Conservation (phyloP, 2,329 filamentous ascomycete species). For the Stagonosporopsis vannaccii region DNA sequence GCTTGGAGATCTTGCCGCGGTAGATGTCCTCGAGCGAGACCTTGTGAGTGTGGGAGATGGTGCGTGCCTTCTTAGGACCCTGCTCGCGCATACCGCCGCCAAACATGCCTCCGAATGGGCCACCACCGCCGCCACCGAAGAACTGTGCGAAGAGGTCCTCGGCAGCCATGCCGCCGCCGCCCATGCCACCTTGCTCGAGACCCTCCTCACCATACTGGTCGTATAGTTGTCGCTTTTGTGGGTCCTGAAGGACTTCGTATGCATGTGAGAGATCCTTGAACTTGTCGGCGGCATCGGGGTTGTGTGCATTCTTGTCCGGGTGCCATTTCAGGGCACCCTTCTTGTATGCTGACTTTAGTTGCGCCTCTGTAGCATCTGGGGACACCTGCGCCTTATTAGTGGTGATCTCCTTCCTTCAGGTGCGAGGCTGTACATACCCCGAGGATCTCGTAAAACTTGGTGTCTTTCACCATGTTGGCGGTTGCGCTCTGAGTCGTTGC, state of each 20-base stretch:
- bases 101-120: conserved; percentile 70
- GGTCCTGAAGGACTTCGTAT: conserved; percentile 92
- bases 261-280: conserved; percentile 98
- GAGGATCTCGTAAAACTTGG: conserved; percentile 78
- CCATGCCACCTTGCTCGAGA: conserved; percentile 80
- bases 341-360: conserved; percentile 92
- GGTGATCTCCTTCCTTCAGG: neutral
- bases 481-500: conserved; percentile 19
- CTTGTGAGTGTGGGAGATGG: conserved; percentile 98
- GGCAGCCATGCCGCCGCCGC: conserved; percentile 84
- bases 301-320: conserved; percentile 94
- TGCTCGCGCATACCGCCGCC: conserved; percentile 72
- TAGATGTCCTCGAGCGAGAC: conserved; percentile 98
- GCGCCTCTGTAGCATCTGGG: conserved; percentile 79
- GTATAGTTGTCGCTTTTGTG: conserved; percentile 90
- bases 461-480: conserved; percentile 77
- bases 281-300: conserved; percentile 92
- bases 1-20: conserved; percentile 95
- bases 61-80: conserved; percentile 89
- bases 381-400: conserved; percentile 65
- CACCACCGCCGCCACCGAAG: conserved; percentile 72
- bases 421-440: conserved; percentile 65
- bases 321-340: conserved; percentile 83
- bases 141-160: conserved; percentile 98
- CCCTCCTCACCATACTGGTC: conserved; percentile 98